Base-by-base conservation (phyloP, 345 rosid species). In the Eutrema yunnanense region DNA sequence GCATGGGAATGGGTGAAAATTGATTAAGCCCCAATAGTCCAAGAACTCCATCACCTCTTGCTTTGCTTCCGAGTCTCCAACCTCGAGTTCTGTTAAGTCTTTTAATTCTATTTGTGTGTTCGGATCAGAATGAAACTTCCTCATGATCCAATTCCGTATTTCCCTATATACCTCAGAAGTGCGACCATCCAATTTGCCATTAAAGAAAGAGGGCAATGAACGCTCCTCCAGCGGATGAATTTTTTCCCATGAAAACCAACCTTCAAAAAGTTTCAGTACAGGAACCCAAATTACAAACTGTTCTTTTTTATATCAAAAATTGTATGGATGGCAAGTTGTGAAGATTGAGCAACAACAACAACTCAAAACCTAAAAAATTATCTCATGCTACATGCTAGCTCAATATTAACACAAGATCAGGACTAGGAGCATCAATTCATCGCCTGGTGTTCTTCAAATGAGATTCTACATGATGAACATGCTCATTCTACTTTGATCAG, bases 11-110 rank as follows among this genome's bases (percentile, higher is more conserved):
- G 98, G 98, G 65, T 96, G 99, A 71, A 96, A 96, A 79, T 96
- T 96, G 73, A 92, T 87, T 83, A 96, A 84, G 73, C 99, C 99
- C 99, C 98, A 96, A 80, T 86, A 90, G 59, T 96, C 98, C 86
- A 96, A 82, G 84, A 96, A 96, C 80, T 96, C 96, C 78, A 92
- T 77, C 72, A 96, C 89, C 81, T 92, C 99, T 67, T 84, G 88
- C 84, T 86, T 92, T 36, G 96, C 91, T 48, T 90, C 95, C 40
- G 77, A 61, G 65, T 87, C 90, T 44, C 87, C 97, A 77, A 87
- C 83, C 76, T 87, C 97, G 61, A 96, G 90, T 62, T 87, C 96
- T 14, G 82, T 69, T 32, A 96, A 72, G 77, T 96, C 96, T 80
- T 92, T 90, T 55, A 71, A 43, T 76, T 87, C 97, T 65, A 92